phyloP scores from a whole-genome alignment of 1,284 basidiomycete genomes.

The Cryptococcus sp. region DNA sequence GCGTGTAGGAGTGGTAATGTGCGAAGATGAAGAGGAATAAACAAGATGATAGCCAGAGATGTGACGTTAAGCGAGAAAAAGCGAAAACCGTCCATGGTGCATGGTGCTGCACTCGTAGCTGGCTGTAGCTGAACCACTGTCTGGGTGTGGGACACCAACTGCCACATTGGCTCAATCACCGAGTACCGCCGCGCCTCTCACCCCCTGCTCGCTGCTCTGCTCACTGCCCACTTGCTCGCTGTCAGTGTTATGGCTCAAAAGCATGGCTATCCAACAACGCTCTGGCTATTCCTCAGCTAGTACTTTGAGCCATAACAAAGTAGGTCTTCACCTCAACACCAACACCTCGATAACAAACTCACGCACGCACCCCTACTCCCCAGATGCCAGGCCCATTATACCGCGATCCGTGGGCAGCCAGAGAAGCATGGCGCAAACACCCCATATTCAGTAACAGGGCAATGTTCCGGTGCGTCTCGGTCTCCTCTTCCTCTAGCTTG shows the following conservation, averaged over 20 bases:
- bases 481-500: neutral
- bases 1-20: too few species aligned
- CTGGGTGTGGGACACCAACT: neutral
- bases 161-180: conserved; percentile 12
- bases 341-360: neutral
- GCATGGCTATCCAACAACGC: too few species aligned
- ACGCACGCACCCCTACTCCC: neutral
- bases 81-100: too few species aligned
- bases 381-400: conserved; percentile 63
- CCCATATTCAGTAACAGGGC: conserved; percentile 79
- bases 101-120: too few species aligned
- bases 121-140: too few species aligned
- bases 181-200: neutral
- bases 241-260: neutral
- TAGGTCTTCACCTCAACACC: neutral
- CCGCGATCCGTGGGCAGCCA: conserved; percentile 91
- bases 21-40: too few species aligned
- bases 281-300: too few species aligned
- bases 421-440: conserved; percentile 89
- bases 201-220: neutral
- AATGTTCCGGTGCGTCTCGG: conserved; percentile 63
- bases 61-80: too few species aligned
- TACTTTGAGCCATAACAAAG: neutral
- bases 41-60: too few species aligned
- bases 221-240: neutral